These are phyloP conservation scores for Talaromyces adpressus DNA, from an alignment of 495 filamentous ascomycete species.

Conservation along the genomic window DNA sequence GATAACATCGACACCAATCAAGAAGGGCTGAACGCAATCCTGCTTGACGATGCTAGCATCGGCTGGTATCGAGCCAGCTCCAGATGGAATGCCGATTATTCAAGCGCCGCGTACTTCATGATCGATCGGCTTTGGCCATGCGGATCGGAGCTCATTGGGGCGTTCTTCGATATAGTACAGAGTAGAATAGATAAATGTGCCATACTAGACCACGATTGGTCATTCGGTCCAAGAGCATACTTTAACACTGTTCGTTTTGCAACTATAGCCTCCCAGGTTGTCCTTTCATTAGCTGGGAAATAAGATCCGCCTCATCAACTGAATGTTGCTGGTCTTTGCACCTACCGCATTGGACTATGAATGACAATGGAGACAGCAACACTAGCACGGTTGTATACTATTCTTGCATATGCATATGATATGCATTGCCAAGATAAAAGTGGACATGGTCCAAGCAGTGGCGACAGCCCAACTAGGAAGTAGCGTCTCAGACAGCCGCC, in stretches of 20 bases:
- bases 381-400: not conserved
- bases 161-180: not conserved
- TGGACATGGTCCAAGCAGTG: not conserved
- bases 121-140: not conserved
- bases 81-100: not conserved
- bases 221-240: not conserved
- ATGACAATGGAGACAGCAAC: not conserved
- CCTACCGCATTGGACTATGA: not conserved
- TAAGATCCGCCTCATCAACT: not conserved
- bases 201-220: not conserved
- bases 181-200: too few relatives aligned
- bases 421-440: not conserved
- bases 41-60: not conserved
- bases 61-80: not conserved
- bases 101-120: not conserved
- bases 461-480: not conserved
- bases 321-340: not conserved
- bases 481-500: not conserved
- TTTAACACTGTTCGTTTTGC: not conserved
- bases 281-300: not conserved
- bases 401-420: conserved; percentile 1
- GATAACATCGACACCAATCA: not conserved
- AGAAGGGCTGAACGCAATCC: not conserved
- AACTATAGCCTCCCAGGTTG: not conserved
- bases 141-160: not conserved